These are phyloP conservation scores for Cylindrotheca fusiformis DNA, from an alignment of 108 stramenopile species.

Conservation along the genomic window DNA sequence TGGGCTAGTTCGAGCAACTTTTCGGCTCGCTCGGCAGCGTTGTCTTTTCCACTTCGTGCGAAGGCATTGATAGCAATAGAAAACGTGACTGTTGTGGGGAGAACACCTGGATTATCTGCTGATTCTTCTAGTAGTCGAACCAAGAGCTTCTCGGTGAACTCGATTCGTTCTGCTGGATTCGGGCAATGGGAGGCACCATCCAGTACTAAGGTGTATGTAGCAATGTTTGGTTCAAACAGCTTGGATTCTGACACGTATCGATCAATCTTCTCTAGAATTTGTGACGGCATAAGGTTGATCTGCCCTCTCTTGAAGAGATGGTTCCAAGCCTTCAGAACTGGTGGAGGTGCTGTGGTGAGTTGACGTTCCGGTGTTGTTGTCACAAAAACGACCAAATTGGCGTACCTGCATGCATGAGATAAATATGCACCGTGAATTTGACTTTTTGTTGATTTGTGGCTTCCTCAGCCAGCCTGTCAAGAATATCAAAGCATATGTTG, in stretches of 20 bases:
- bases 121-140: slow-evolving; percentile 14
- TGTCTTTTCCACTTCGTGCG: slow-evolving; percentile 11
- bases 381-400: slow-evolving; percentile 20
- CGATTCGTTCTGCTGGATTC: slow-evolving; percentile 15
- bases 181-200: slow-evolving; percentile 24
- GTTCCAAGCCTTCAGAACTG: slow-evolving; percentile 1
- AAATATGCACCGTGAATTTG: slow-evolving; percentile 11
- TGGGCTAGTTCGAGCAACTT: slow-evolving; percentile 10
- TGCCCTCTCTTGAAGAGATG: background rate
- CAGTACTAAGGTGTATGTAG: slow-evolving; percentile 30
- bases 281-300: slow-evolving; percentile 16
- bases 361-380: background rate
- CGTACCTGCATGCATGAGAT: slow-evolving; percentile 23
- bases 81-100: slow-evolving; percentile 27
- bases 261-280: slow-evolving; percentile 15
- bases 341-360: background rate
- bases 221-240: slow-evolving; percentile 25
- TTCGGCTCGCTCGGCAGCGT: slow-evolving; percentile 18
- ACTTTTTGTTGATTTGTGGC: background rate
- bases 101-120: background rate
- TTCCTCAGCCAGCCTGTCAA: slow-evolving; percentile 28
- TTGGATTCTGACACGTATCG: background rate
- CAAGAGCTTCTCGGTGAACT: slow-evolving; percentile 22
- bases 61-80: slow-evolving; percentile 21
- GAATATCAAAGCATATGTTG: slow-evolving; percentile 8